phyloP scores from a whole-genome alignment of 345 rosid species.

The Heritiera fomes region DNA sequence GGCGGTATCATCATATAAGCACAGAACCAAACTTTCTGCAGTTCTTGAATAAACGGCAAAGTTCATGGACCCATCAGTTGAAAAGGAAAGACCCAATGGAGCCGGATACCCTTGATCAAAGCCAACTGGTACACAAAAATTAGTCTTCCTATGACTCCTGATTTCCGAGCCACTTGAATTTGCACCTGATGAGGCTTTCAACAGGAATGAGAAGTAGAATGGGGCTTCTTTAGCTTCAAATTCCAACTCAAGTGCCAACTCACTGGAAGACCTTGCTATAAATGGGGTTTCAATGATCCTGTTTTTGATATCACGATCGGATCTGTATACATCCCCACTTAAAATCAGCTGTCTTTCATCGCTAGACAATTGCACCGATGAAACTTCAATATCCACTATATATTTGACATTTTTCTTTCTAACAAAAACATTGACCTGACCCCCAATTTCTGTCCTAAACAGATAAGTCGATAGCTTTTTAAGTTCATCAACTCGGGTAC shows the following conservation, averaged over 20 bases:
- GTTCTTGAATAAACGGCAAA: slow-evolving; percentile 71
- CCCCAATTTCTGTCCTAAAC: slow-evolving; percentile 75
- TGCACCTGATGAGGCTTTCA: slow-evolving; percentile 44
- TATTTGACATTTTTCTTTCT: slow-evolving; percentile 53
- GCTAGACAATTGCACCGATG: slow-evolving; percentile 44
- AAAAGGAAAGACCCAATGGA: slow-evolving; percentile 81
- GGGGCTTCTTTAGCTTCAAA: slow-evolving; percentile 71
- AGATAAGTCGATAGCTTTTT: slow-evolving; percentile 51
- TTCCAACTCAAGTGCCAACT: slow-evolving; percentile 55
- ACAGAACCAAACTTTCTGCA: slow-evolving; percentile 56
- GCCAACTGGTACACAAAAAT: slow-evolving; percentile 84
- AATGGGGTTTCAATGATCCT: slow-evolving; percentile 50
- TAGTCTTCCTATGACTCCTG: slow-evolving; percentile 54
- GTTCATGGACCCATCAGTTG: slow-evolving; percentile 61
- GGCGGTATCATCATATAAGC: slow-evolving; percentile 61
- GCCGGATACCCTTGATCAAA: slow-evolving; percentile 60
- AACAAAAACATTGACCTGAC: slow-evolving; percentile 62
- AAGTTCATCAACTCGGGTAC: slow-evolving; percentile 36
- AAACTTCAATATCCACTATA: slow-evolving; percentile 58
- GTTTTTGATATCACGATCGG: slow-evolving; percentile 50
- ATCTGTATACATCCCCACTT: slow-evolving; percentile 68
- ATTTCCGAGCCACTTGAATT: slow-evolving; percentile 44
- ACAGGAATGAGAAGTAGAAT: slow-evolving; percentile 68
- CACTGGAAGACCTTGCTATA: slow-evolving; percentile 39
- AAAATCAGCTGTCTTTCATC: slow-evolving; percentile 44